Conservation (phyloP, 352 stramenopile species). For the Pythium pyrilobum region DNA sequence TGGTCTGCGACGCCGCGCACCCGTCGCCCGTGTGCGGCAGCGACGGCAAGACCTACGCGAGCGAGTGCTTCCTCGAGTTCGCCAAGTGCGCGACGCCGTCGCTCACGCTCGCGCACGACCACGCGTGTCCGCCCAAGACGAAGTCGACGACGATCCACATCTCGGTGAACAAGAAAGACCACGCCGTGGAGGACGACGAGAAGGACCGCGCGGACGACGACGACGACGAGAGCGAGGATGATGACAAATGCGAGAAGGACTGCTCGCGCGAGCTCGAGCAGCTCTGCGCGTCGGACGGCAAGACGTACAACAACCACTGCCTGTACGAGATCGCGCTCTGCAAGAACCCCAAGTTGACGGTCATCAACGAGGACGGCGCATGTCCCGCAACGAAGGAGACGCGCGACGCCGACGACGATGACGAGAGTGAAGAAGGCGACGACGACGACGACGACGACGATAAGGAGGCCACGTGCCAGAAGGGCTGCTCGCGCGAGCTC, state of each 20-base stretch:
- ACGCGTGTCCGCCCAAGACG: not conserved
- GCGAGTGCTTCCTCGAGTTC: constrained; percentile 20
- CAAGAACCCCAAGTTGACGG: constrained; percentile 3
- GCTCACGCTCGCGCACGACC: constrained; percentile 6
- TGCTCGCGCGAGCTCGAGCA: constrained; percentile 12
- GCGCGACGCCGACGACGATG: not conserved
- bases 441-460: not conserved
- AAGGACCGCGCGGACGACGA: not conserved
- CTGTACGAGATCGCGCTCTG: constrained; percentile 19
- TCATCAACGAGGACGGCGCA: constrained; percentile 5
- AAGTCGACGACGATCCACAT: constrained; percentile 8
- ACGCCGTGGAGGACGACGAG: not conserved
- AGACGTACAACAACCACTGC: constrained; percentile 28
- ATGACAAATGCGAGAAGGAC: constrained; percentile 13
- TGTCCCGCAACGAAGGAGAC: not conserved
- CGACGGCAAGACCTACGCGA: constrained; percentile 30
- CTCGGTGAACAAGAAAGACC: constrained; percentile 1
- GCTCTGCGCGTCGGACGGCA: constrained; percentile 20
- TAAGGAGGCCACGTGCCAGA: constrained; percentile 2
- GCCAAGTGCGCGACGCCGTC: constrained; percentile 14
- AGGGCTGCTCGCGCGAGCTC: constrained; percentile 8
- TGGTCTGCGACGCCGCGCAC: constrained; percentile 18
- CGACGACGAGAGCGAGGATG: constrained; percentile 6
- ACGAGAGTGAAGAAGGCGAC: not conserved
- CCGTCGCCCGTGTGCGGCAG: constrained; percentile 24